Evolutionary conservation across 164 flowering plant genomes (phyloP), one percentile per base, ranked within the genome.

Genomic region (Stephania japonica): DNA sequence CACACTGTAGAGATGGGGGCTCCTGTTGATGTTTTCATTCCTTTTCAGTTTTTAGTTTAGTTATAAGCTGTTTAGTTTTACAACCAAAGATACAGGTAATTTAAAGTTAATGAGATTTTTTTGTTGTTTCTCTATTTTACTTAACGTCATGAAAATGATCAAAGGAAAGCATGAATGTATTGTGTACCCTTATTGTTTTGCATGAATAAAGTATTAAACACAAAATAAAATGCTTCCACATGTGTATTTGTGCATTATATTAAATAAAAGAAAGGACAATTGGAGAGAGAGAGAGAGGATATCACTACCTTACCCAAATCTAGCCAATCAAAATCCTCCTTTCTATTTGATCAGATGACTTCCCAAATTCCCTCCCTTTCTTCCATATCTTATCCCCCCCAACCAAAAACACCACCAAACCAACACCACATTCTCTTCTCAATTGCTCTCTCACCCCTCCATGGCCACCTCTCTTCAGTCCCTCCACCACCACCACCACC

Each of bases 391-490:
- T 76, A 79, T 78, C 81, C 72, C 74, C 73, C 75, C 44, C 12
- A 41, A 62, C 63, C 68, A n/a, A n/a, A n/a, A n/a, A n/a, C n/a
- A n/a, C n/a, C n/a, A n/a, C n/a, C n/a, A 56, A 53, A 43, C n/a
- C 16, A 18, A 7, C 38, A 67, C 13, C 75, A 13, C 71, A 21
- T 18, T 42, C 69, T 5, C 72, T 73, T 50, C 24, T 53, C 80
- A 63, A 84, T 65, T 70, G 25, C 50, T 42, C 73, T 47, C 65
- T 72, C 65, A n/a, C 56, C 69, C 68, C 78, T 59, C 69, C 71
- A 87, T 87, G 90, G 90, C 77, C 70, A 76, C 74, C 59, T 80
- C 87, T 50, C 80, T 84, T 66, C 87, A 81, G 1, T 75, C 85
- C 71, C 82, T 76, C 74, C 87, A 78, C 81, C 85, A 78, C 77